Percentiles rank a stretch among this genome's conserved stretches.
These are phyloP conservation scores for Myochromella boudieri DNA, from an alignment of 768 basidiomycete species.

Conservation along the genomic window DNA sequence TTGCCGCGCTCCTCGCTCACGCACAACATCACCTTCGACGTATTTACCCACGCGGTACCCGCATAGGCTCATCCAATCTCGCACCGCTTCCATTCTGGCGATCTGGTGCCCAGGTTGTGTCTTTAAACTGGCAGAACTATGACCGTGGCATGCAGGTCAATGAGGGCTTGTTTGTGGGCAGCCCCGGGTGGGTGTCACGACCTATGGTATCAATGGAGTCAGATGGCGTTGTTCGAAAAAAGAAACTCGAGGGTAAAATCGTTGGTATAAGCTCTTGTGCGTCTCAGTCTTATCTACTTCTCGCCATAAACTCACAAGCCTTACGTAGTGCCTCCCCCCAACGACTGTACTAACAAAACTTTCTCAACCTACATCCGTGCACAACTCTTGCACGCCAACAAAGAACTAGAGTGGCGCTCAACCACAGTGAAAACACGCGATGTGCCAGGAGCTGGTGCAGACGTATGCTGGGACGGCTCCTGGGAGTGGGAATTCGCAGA, in stretches of 20 bases:
- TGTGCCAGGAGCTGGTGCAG: conserved; percentile 29
- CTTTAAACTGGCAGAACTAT: conserved; percentile 65
- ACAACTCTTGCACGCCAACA: conserved; percentile 40
- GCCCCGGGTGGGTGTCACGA: conserved; percentile 54
- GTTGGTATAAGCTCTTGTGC: conserved; percentile 45
- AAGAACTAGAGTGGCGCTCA: conserved; percentile 44
- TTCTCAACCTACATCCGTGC: conserved; percentile 45
- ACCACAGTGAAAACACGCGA: conserved; percentile 36
- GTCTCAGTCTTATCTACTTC: conserved; percentile 17
- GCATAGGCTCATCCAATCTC: conserved; percentile 55
- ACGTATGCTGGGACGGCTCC: conserved; percentile 40
- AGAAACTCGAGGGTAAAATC: conserved; percentile 29
- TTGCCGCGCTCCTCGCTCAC: conserved; percentile 39
- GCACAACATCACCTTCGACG: conserved; percentile 47
- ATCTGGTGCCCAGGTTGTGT: conserved; percentile 55
- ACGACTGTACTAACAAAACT: conserved; percentile 33
- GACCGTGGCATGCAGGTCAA: conserved; percentile 56
- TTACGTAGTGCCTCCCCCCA: conserved; percentile 44
- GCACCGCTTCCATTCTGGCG: conserved; percentile 54
- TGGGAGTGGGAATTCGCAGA: conserved; percentile 50
- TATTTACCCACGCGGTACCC: conserved; percentile 58
- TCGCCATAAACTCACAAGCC: background rate
- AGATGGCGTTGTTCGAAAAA: conserved; percentile 9
- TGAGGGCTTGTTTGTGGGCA: conserved; percentile 62
- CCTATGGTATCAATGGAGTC: conserved; percentile 31